Conservation (phyloP, 2,329 filamentous ascomycete genomes). For the Domatiomyces catenatus region DNA sequence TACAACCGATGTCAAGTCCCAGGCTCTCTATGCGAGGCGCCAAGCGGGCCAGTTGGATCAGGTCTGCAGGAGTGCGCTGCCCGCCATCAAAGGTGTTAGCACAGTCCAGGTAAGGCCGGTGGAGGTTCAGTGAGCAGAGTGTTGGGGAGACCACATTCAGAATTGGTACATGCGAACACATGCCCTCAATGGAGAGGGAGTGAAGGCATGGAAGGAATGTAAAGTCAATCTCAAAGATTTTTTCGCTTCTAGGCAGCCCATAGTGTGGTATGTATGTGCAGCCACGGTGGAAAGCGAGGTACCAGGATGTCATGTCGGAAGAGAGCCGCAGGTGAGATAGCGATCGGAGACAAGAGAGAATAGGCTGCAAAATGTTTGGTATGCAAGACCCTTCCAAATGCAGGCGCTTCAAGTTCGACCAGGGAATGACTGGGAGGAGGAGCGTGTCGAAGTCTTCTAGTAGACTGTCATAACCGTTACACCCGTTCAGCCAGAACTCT, state of each 20-base stretch:
- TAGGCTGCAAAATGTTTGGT: conserved; percentile 4
- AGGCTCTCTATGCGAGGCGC: conserved; percentile 13
- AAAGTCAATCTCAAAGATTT: conserved; percentile 6
- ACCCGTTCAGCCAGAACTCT: conserved; percentile 6
- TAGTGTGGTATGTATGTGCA: neutral
- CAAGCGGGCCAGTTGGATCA: conserved; percentile 7
- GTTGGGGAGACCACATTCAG: conserved; percentile 5
- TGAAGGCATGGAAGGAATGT: conserved; percentile 5
- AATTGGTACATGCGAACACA: conserved; percentile 14
- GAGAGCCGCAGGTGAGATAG: neutral
- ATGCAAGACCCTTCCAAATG: neutral
- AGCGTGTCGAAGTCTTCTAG: too few species aligned
- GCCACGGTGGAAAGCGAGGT: neutral
- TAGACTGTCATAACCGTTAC: too few species aligned
- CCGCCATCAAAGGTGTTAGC: too few species aligned
- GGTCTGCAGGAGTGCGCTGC: conserved; percentile 10
- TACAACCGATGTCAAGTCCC: conserved; percentile 14
- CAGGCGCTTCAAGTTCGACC: neutral
- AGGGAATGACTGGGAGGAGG: neutral
- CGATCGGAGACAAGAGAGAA: conserved; percentile 6
- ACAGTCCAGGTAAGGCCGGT: conserved; percentile 5
- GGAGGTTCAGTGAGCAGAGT: conserved; percentile 8
- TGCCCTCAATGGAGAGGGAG: conserved; percentile 15
- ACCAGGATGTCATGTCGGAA: conserved; percentile 1
- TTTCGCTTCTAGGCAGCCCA: neutral